Evolutionary conservation across 2,329 filamentous ascomycete species (phyloP).

Genomic region (Colletotrichum sp.): DNA sequence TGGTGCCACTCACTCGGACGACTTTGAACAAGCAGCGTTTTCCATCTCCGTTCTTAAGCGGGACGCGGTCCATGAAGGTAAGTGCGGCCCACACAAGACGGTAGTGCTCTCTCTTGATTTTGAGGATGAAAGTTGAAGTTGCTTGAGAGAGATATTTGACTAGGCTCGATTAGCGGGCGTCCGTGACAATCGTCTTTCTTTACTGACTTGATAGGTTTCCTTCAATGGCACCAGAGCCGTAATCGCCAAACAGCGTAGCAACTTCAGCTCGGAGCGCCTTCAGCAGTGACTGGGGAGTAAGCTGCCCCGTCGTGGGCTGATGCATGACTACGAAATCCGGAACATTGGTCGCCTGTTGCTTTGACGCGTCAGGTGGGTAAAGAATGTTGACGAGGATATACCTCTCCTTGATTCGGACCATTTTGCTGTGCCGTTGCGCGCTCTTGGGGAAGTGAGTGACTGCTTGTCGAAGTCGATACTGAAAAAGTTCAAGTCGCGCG

Average conservation of each 20-base stretch:
- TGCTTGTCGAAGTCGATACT: background rate
- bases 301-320: slow-evolving; percentile 75
- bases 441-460: background rate
- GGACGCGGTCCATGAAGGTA: slow-evolving; percentile 78
- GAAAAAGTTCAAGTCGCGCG: slow-evolving; percentile 10
- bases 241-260: slow-evolving; percentile 82
- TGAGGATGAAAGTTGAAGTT: slow-evolving; percentile 93
- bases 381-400: slow-evolving; percentile 96
- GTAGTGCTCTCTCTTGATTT: slow-evolving; percentile 82
- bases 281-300: slow-evolving; percentile 70
- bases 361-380: slow-evolving; percentile 68
- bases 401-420: slow-evolving; percentile 96
- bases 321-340: slow-evolving; percentile 76
- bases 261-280: slow-evolving; percentile 75
- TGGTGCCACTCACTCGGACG: slow-evolving; percentile 88
- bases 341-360: slow-evolving; percentile 39
- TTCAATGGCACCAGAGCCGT: slow-evolving; percentile 77
- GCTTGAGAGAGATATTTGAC: slow-evolving; percentile 92
- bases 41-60: slow-evolving; percentile 52
- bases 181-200: background rate
- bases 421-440: slow-evolving; percentile 41
- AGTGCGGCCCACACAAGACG: slow-evolving; percentile 90
- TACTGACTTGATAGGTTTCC: slow-evolving; percentile 69
- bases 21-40: slow-evolving; percentile 81
- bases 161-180: slow-evolving; percentile 35